Percentiles rank a stretch among this genome's conserved stretches.
Conservation (phyloP, 2,329 filamentous ascomycete species). For the Colletotrichum sp. region DNA sequence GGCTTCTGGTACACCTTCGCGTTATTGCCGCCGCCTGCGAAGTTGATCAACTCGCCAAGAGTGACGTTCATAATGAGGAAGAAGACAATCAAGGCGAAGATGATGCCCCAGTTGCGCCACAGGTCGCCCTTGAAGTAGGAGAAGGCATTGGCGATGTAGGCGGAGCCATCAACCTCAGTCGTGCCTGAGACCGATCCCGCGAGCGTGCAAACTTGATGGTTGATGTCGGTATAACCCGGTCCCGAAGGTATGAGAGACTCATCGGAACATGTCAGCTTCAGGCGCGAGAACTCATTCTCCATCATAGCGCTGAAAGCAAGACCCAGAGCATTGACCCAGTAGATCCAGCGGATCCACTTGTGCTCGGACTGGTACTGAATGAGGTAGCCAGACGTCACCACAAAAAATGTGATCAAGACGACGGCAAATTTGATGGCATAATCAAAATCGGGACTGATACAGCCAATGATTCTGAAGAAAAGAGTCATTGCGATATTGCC, state of each 20-base stretch:
- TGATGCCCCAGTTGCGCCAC: constrained; percentile 87
- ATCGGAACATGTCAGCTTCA: constrained; percentile 72
- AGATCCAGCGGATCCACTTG: constrained; percentile 81
- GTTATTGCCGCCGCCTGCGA: constrained; percentile 80
- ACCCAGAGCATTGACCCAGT: constrained; percentile 77
- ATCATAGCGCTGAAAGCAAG: constrained; percentile 80
- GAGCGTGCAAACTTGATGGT: constrained; percentile 82
- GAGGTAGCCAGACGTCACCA: constrained; percentile 82
- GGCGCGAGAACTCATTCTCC: constrained; percentile 81
- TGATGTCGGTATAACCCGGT: constrained; percentile 71
- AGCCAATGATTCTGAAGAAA: constrained; percentile 79
- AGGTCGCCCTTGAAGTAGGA: constrained; percentile 70
- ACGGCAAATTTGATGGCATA: constrained; percentile 85
- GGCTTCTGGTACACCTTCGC: constrained; percentile 79
- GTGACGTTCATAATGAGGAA: constrained; percentile 80
- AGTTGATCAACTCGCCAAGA: constrained; percentile 79
- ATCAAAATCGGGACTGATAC: constrained; percentile 68
- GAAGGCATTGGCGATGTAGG: constrained; percentile 74
- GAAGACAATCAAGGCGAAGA: constrained; percentile 74
- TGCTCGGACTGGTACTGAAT: constrained; percentile 80
- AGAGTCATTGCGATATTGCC: constrained; percentile 77
- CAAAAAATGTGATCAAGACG: constrained; percentile 80
- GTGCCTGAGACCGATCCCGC: constrained; percentile 73
- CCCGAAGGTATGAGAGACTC: constrained; percentile 76
- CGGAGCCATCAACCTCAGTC: constrained; percentile 64